phyloP scores from a whole-genome alignment of 257 asterid species.

The Ocimum tenuiflorum region DNA sequence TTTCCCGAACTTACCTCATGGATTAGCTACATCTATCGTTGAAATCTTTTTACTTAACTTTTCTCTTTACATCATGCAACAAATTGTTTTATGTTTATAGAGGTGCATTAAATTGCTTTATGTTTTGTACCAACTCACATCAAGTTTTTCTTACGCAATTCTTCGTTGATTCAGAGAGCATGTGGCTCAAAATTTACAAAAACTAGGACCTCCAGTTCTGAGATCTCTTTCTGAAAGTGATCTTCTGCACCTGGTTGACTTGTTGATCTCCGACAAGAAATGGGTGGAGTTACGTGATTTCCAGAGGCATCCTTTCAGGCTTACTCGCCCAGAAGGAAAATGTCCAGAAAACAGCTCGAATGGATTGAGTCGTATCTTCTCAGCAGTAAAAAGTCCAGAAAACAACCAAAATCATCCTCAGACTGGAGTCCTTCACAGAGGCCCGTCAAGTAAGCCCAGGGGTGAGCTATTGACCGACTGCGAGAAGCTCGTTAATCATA shows the following conservation, averaged over 20 bases:
- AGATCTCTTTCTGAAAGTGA: slow-evolving; percentile 41
- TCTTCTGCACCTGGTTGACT: slow-evolving; percentile 50
- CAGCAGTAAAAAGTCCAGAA: neutral
- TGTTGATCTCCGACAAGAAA: slow-evolving; percentile 66
- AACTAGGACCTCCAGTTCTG: slow-evolving; percentile 50
- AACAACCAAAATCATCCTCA: slow-evolving; percentile 44
- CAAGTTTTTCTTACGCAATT: neutral
- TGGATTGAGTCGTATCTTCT: slow-evolving; percentile 50
- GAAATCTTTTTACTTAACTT: neutral
- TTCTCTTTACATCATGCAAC: neutral
- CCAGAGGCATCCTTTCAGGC: slow-evolving; percentile 44
- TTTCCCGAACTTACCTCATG: slow-evolving; percentile 4
- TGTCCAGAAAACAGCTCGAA: slow-evolving; percentile 21
- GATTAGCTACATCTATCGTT: neutral
- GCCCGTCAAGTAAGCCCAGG: slow-evolving; percentile 36
- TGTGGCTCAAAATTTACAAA: slow-evolving; percentile 44
- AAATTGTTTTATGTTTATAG: no score
- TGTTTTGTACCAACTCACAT: neutral
- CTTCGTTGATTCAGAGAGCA: slow-evolving; percentile 37
- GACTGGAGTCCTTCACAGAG: slow-evolving; percentile 33
- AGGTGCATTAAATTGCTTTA: neutral
- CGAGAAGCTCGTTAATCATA: slow-evolving; percentile 46
- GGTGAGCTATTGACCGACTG: slow-evolving; percentile 52
- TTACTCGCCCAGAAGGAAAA: slow-evolving; percentile 24
- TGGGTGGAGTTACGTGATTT: slow-evolving; percentile 57